Base-by-base conservation (phyloP, 1,284 basidiomycete species). In the Lentinula novae-zelandiae region DNA sequence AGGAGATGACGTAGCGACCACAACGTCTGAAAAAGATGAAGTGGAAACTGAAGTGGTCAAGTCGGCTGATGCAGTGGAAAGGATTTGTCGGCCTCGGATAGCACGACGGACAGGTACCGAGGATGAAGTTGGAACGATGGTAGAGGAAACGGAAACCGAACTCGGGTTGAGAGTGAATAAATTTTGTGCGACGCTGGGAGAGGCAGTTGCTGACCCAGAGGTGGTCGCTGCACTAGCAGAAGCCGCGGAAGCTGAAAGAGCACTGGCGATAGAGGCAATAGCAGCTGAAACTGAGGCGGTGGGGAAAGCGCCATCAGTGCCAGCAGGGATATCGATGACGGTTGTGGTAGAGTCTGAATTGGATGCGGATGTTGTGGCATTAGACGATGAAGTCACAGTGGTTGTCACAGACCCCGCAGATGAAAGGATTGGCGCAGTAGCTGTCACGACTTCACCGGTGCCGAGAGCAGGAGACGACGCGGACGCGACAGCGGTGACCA, bases 261-360 rank as follows among this genome's bases (percentile, higher is more conserved):
- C 42, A 57, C 27, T 44, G 7, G 56, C 48, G 3, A 36, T 39
- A 31, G 56, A 49, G 0, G 46, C 44, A 2, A 38, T 39, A 17
- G 56, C 27, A 2, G 44, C 44, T n/a, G 55, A n/a, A 34, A 39
- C 46, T 20, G 56, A 46, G 3, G 56, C 13, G 38, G 46, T 36
- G 5, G 56, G 48, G 44, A 49, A 52, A 17, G 57, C 40, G n/a
- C 58, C 33, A 27, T 48, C 58, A 13, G 12, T 51, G 13, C 27
- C 49, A 10, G 34, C 53, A 17, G 62, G 33, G 17, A 48, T 34
- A 17, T 50, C 49, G 5, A 53, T 56, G n/a, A 53, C 51, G 46
- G 42, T 36, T 34, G 58, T 58, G 27, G 62, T 42, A 13, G 58
- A 53, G n/a, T 49, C 59, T 9, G 57, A 7, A 22, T 17, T 53